Percentiles rank a stretch among this genome's conserved stretches.
Conservation (phyloP, 2,329 filamentous ascomycete genomes). For the Tolypocladium sp. region DNA sequence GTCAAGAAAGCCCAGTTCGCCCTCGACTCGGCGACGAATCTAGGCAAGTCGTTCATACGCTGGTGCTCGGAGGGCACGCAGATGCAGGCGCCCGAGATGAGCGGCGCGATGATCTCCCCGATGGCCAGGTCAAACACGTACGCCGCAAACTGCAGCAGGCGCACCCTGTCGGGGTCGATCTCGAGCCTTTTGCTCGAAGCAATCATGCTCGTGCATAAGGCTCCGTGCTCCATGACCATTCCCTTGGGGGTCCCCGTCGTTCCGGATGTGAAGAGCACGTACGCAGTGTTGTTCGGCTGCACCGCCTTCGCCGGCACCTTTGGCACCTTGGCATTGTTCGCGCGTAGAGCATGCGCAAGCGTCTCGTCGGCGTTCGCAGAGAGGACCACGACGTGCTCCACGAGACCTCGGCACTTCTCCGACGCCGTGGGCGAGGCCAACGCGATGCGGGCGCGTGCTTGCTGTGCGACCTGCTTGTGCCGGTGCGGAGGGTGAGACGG, state of each 20-base stretch:
- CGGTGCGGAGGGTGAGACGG: slow-evolving; percentile 23
- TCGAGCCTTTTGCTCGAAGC: background rate
- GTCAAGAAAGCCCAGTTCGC: slow-evolving; percentile 3
- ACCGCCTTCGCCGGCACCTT: no score
- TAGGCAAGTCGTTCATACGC: slow-evolving; percentile 1
- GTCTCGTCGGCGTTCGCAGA: background rate
- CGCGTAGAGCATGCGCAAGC: no score
- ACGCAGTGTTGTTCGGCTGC: background rate
- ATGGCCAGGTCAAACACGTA: slow-evolving; percentile 5
- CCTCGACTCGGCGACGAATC: background rate
- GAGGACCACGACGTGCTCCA: no score
- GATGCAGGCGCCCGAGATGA: slow-evolving; percentile 2
- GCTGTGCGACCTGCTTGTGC: slow-evolving; percentile 4
- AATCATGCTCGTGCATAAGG: background rate
- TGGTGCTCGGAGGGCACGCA: slow-evolving; percentile 4
- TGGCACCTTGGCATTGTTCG: no score
- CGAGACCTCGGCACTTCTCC: no score
- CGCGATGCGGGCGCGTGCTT: background rate
- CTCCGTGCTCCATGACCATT: slow-evolving; percentile 6
- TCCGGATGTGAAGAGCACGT: slow-evolving; percentile 9
- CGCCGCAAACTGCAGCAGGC: slow-evolving; percentile 4
- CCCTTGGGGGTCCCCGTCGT: slow-evolving; percentile 10
- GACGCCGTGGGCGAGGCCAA: background rate
- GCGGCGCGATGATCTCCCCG: slow-evolving; percentile 2
- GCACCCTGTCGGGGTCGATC: background rate